phyloP scores from a whole-genome alignment of 2,329 filamentous ascomycete genomes.

The Alternaria consortialis region DNA sequence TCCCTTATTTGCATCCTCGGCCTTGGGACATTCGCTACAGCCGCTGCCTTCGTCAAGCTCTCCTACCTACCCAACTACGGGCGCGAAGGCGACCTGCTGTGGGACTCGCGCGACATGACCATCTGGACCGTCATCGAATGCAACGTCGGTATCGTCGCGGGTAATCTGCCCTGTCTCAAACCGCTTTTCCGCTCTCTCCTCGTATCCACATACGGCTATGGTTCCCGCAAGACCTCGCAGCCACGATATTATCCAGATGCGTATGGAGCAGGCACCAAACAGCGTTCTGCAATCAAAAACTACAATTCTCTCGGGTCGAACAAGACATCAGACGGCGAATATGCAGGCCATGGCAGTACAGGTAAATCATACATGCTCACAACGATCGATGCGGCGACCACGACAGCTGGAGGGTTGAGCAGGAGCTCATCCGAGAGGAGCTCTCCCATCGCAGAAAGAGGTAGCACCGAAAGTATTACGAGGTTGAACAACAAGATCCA shows the following conservation, averaged over 20 bases:
- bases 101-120: constrained; percentile 58
- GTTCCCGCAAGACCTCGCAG: constrained; percentile 22
- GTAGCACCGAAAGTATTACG: constrained; percentile 13
- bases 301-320: constrained; percentile 16
- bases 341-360: constrained; percentile 2
- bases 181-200: constrained; percentile 53
- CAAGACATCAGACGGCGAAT: constrained; percentile 1
- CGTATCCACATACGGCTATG: constrained; percentile 41
- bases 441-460: constrained; percentile 3
- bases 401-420: too few species aligned
- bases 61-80: constrained; percentile 50
- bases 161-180: constrained; percentile 55
- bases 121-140: constrained; percentile 59
- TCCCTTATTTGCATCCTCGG: constrained; percentile 55
- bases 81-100: constrained; percentile 48
- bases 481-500: constrained; percentile 1
- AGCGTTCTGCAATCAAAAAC: constrained; percentile 16
- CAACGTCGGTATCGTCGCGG: constrained; percentile 56
- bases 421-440: constrained; percentile 9
- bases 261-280: constrained; percentile 29
- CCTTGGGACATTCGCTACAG: constrained; percentile 58
- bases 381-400: constrained; percentile 13
- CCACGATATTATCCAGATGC: constrained; percentile 11
- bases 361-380: constrained; percentile 22
- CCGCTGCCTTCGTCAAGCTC: constrained; percentile 54